Base-by-base conservation (phyloP, 768 basidiomycete genomes). In the Leccinum ochraceum region DNA sequence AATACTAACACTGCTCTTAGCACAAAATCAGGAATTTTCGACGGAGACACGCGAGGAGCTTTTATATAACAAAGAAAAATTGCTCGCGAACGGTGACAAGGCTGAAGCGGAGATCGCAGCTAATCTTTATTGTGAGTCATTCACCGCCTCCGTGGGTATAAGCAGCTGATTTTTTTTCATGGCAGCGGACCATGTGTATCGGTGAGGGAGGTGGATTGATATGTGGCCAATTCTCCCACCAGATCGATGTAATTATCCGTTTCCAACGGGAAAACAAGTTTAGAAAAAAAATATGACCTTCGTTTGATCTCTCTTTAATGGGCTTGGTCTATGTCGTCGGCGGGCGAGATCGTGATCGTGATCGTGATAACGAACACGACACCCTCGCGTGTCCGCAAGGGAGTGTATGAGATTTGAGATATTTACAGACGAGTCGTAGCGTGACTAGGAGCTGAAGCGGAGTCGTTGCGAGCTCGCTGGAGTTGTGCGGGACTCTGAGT, bases 11-110 rank as follows among this genome's bases (percentile, higher is more conserved):
- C 6, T 11, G 58, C 20, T 54, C n/a, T 54, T 71, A 97, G 94
- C 95, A 26, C 92, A 96, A 86, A 98, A 98, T 76, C 90, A 94
- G 69, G 97, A 98, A 74, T 98, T 87, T 81, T 92, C 95, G 2
- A 96, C 94, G 34, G 97, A 99, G 79, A 98, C 94, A 10, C 89
- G 97, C 60, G 97, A 99, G 76, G 97, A 99, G 74, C 86, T 98
- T 57, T 81, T 98, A 42, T 99, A 99, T 79, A 98, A 98, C 83
- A 99, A 99, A 76, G 97, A 98, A 83, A 98, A 98, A 76, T 84
- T 99, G 57, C 83, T 99, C 34, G 88, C 94, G 26, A 98, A 96
- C 69, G 96, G 97, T 57, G 97, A 98, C 79, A 80, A 92, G 67
- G 93, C 94, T 59, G 97, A 99, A 76, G 93, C 95, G 28, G 97